A percentile compares a stretch with the other conserved stretches of the same genome.
Evolutionary conservation across 2,329 filamentous ascomycete species (phyloP).

Genomic region (Microdochium nivale): DNA sequence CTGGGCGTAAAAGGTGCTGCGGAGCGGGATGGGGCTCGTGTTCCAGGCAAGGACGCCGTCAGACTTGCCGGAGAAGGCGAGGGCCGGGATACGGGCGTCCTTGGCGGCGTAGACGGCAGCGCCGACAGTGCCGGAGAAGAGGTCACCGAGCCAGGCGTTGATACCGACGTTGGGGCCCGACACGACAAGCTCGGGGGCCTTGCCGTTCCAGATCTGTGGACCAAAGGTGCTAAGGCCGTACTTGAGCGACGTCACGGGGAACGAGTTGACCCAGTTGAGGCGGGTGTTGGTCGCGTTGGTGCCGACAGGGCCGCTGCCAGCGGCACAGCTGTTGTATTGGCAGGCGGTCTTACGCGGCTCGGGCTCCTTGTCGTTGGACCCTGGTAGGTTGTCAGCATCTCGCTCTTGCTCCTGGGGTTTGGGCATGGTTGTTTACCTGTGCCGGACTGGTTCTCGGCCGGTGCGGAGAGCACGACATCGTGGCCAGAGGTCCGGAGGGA

Average conservation of each 20-base stretch:
- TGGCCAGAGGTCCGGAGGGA: slow-evolving; percentile 46
- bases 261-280: slow-evolving; percentile 52
- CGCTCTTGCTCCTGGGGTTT: background rate
- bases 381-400: slow-evolving; percentile 22
- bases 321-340: slow-evolving; percentile 52
- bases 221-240: background rate
- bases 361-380: slow-evolving; percentile 42
- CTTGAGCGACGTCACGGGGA: background rate
- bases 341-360: slow-evolving; percentile 40
- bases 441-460: slow-evolving; percentile 59
- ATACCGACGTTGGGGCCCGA: slow-evolving; percentile 1
- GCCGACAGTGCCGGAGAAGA: background rate
- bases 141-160: background rate
- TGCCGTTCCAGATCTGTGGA: slow-evolving; percentile 32
- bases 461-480: slow-evolving; percentile 54
- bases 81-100: slow-evolving; percentile 4
- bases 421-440: slow-evolving; percentile 31
- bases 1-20: slow-evolving; percentile 54
- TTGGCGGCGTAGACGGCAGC: background rate
- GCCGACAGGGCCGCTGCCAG: slow-evolving; percentile 46
- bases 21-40: slow-evolving; percentile 35
- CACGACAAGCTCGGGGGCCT: slow-evolving; percentile 15
- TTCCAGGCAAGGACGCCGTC: background rate
- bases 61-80: background rate
- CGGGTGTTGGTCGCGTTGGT: slow-evolving; percentile 45